Evolutionary conservation across 176 grass and related monocot species (phyloP).

Genomic region (Oryza coarctata): DNA sequence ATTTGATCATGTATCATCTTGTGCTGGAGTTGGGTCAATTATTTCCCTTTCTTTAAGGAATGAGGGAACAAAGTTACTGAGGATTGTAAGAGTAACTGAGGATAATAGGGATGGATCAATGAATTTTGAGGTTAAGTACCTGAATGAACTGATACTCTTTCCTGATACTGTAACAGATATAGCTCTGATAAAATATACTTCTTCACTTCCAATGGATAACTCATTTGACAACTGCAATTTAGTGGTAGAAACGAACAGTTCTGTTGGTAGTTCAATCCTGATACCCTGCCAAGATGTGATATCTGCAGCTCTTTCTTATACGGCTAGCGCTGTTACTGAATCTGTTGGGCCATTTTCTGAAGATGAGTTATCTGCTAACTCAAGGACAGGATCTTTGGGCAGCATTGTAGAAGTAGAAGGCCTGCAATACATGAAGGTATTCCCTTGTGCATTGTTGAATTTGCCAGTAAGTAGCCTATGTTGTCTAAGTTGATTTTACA

Average conservation of each 20-base stretch:
- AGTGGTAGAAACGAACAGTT: conserved; percentile 74
- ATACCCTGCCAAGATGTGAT: conserved; percentile 76
- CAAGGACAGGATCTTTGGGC: conserved; percentile 50
- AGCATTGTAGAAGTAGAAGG: conserved; percentile 47
- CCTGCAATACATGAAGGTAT: conserved; percentile 50
- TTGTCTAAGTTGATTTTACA: conserved; percentile 19
- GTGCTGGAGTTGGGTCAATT: conserved; percentile 48
- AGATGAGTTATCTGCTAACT: conserved; percentile 39
- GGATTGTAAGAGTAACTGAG: conserved; percentile 52
- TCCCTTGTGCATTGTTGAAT: conserved; percentile 14
- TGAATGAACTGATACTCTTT: conserved; percentile 71
- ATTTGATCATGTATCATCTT: conserved; percentile 52
- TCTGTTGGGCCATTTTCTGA: conserved; percentile 40
- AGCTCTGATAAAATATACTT: conserved; percentile 62
- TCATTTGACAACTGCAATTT: conserved; percentile 65
- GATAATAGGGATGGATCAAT: conserved; percentile 48
- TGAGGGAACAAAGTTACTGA: conserved; percentile 51
- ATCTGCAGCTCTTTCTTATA: conserved; percentile 29
- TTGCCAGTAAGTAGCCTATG: background rate
- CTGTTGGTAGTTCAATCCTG: conserved; percentile 60
- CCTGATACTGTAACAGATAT: conserved; percentile 61
- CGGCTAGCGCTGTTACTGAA: conserved; percentile 25
- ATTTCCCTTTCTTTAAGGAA: conserved; percentile 79
- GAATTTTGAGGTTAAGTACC: conserved; percentile 64
- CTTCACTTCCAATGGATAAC: conserved; percentile 41